These are phyloP conservation scores for Ambrosiella cleistominuta DNA, from an alignment of 2,329 filamentous ascomycete genomes.

Conservation along the genomic window DNA sequence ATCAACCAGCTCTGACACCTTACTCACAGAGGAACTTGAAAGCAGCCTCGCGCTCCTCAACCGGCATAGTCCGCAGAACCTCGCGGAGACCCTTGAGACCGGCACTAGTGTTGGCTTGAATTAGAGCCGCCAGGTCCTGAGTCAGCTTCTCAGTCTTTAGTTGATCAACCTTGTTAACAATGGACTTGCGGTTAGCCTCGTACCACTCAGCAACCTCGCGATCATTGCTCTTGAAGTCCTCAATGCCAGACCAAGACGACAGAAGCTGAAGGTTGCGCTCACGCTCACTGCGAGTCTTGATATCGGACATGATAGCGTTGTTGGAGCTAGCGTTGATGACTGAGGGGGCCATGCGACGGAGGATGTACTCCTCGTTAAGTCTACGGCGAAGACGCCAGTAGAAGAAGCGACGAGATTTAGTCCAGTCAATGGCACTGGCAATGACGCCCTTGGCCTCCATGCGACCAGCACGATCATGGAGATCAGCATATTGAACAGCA, in stretches of 20 bases:
- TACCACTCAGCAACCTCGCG: constrained; percentile 83
- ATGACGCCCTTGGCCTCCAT: constrained; percentile 98
- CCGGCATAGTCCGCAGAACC: constrained; percentile 69
- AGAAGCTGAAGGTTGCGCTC: constrained; percentile 55
- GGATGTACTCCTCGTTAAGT: constrained; percentile 91
- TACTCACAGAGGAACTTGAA: constrained; percentile 40
- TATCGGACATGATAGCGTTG: constrained; percentile 20
- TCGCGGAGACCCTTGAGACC: constrained; percentile 74
- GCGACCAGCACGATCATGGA: constrained; percentile 89
- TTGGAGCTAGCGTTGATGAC: constrained; percentile 21
- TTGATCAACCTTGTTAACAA: constrained; percentile 68
- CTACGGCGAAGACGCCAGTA: constrained; percentile 98
- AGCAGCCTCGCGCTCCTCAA: constrained; percentile 72
- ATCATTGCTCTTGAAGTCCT: constrained; percentile 63
- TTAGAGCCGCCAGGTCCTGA: constrained; percentile 27
- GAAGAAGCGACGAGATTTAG: constrained; percentile 87
- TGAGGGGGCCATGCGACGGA: constrained; percentile 60
- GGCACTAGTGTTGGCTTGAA: constrained; percentile 39
- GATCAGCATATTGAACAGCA: constrained; percentile 88
- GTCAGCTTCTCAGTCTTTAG: constrained; percentile 57
- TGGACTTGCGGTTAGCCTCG: constrained; percentile 74
- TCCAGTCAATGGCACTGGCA: constrained; percentile 67
- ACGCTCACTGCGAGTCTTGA: constrained; percentile 36
- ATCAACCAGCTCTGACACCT: neutral
- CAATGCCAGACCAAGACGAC: constrained; percentile 64